Conservation (phyloP, 345 rosid species). For the Populus simonii region DNA sequence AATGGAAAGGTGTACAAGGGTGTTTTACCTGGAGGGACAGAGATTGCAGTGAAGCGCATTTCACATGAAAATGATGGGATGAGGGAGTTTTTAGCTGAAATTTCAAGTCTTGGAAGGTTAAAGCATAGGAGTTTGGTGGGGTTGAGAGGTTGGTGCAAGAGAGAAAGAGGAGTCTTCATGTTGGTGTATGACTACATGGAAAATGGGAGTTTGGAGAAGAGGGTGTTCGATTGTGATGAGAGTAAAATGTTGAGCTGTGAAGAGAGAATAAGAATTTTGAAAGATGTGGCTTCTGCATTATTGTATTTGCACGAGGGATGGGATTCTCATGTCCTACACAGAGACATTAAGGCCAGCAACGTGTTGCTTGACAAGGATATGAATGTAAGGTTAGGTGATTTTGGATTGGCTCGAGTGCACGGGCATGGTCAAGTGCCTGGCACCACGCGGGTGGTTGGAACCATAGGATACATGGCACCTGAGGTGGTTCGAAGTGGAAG, state of each 20-base stretch:
- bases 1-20: slow-evolving; percentile 85
- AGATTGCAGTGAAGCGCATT: slow-evolving; percentile 71
- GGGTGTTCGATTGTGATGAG: slow-evolving; percentile 47
- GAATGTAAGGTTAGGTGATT: slow-evolving; percentile 71
- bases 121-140: slow-evolving; percentile 67
- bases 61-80: slow-evolving; percentile 60
- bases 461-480: slow-evolving; percentile 77
- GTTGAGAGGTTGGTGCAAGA: slow-evolving; percentile 81
- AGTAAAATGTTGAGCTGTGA: slow-evolving; percentile 36
- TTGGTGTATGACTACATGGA: slow-evolving; percentile 77
- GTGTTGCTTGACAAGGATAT: slow-evolving; percentile 70
- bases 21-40: slow-evolving; percentile 50
- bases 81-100: slow-evolving; percentile 72
- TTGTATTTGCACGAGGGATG: slow-evolving; percentile 73
- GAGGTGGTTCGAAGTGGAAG: slow-evolving; percentile 50
- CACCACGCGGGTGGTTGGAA: slow-evolving; percentile 71
- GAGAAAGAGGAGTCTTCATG: slow-evolving; percentile 63
- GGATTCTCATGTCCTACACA: slow-evolving; percentile 67
- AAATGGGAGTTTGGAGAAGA: slow-evolving; percentile 67
- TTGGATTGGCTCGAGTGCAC: slow-evolving; percentile 72
- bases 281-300: slow-evolving; percentile 64
- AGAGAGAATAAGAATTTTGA: slow-evolving; percentile 52
- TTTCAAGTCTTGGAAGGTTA: slow-evolving; percentile 67
- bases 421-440: slow-evolving; percentile 49
- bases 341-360: slow-evolving; percentile 83